Conservation (phyloP, 371 early-diverging fungal genomes). For the Mucor indicus region DNA sequence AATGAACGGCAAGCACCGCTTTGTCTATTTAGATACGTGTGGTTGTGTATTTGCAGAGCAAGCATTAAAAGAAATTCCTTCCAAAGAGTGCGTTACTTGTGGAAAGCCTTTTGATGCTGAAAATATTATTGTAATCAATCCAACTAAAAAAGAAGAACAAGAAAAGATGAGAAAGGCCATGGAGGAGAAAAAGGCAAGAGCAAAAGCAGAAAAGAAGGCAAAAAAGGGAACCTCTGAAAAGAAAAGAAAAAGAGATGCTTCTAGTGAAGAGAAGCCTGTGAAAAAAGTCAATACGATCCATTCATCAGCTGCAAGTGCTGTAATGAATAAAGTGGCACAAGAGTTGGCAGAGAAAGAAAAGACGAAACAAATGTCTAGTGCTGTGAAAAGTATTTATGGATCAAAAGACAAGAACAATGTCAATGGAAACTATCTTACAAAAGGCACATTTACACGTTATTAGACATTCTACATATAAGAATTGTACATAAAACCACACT, state of each 20-base stretch:
- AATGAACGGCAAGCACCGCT: conserved; percentile 89
- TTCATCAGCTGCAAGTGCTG: conserved; percentile 47
- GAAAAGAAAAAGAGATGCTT: conserved; percentile 28
- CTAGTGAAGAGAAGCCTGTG: conserved; percentile 3
- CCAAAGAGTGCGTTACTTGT: conserved; percentile 64
- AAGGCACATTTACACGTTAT: conserved; percentile 73
- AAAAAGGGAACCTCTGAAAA: conserved; percentile 24
- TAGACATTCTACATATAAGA: too few relatives aligned
- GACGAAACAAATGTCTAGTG: conserved; percentile 36
- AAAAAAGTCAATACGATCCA: conserved; percentile 20
- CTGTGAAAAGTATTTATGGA: conserved; percentile 58
- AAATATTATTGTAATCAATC: conserved; percentile 79
- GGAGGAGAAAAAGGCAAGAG: conserved; percentile 54
- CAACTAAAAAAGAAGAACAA: conserved; percentile 61
- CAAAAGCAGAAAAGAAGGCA: conserved; percentile 60
- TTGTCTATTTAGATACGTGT: conserved; percentile 77
- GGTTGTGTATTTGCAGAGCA: conserved; percentile 89
- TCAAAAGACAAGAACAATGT: conserved; percentile 35
- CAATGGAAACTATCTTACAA: conserved; percentile 58
- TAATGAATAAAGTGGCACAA: conserved; percentile 52
- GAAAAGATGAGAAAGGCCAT: conserved; percentile 53
- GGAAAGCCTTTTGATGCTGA: conserved; percentile 53
- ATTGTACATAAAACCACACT: too few relatives aligned
- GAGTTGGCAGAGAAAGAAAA: conserved; percentile 51
- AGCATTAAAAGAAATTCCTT: conserved; percentile 76